Evolutionary conservation across 192 early-diverging fungal species (phyloP).

Genomic region (Dimargaris cristalligena): DNA sequence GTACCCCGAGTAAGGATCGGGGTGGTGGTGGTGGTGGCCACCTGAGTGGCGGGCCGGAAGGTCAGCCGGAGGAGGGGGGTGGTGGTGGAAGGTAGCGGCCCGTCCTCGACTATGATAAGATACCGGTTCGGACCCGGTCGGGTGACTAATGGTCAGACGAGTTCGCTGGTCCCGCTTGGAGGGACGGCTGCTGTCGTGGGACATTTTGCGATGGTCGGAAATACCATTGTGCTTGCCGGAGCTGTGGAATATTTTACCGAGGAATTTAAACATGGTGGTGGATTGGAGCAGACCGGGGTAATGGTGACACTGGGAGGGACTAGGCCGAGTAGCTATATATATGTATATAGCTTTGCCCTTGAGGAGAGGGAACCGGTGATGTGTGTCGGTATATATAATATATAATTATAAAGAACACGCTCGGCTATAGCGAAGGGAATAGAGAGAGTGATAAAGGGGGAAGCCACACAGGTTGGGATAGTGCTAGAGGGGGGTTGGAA

Average conservation of each 20-base stretch:
- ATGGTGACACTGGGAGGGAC: too few relatives aligned
- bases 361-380: too few relatives aligned
- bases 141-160: not conserved
- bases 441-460: too few relatives aligned
- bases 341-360: too few relatives aligned
- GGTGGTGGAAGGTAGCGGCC: not conserved
- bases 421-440: too few relatives aligned
- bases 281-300: not conserved
- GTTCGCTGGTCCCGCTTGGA: not conserved
- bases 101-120: not conserved
- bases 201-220: conserved; percentile 4
- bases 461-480: too few relatives aligned
- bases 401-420: too few relatives aligned
- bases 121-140: not conserved
- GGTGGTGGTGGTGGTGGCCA: not conserved
- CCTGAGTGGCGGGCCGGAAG: not conserved
- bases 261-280: conserved; percentile 10
- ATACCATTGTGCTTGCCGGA: conserved; percentile 9
- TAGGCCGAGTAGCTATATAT: too few relatives aligned
- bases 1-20: not conserved
- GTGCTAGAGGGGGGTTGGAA: too few relatives aligned
- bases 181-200: not conserved
- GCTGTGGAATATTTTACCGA: conserved; percentile 7
- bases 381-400: too few relatives aligned
- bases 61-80: not conserved